Percentiles rank a stretch among this genome's conserved stretches.
These are phyloP conservation scores for Cornus florida DNA, from an alignment of 148 eudicot genomes.

Conservation along the genomic window DNA sequence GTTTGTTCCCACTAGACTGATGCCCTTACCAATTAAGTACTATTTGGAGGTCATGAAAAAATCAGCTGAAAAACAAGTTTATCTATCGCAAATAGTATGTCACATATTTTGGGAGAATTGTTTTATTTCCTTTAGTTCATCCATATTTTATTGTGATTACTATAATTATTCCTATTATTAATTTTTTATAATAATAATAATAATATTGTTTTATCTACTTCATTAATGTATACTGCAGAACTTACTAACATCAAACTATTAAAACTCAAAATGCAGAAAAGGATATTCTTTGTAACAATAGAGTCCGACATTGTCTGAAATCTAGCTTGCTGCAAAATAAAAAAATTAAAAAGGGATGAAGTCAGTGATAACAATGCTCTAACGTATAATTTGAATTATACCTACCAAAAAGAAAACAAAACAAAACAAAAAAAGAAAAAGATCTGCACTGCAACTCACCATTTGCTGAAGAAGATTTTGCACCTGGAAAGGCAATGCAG, in stretches of 20 bases:
- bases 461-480: constrained; percentile 65
- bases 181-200: too few relatives aligned
- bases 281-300: constrained; percentile 61
- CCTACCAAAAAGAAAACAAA: not conserved
- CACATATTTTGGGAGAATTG: not conserved
- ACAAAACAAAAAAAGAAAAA: not conserved
- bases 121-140: not conserved
- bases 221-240: too few relatives aligned
- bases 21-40: too few relatives aligned
- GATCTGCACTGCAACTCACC: constrained; percentile 29
- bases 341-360: not conserved
- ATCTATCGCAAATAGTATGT: not conserved
- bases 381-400: not conserved
- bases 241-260: not conserved
- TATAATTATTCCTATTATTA: not conserved
- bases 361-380: too few relatives aligned
- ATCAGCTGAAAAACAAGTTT: not conserved
- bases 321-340: constrained; percentile 46
- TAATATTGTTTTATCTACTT: too few relatives aligned
- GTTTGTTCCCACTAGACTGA: not conserved
- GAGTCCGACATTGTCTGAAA: constrained; percentile 63
- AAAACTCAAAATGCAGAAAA: constrained; percentile 16
- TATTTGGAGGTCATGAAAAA: too few relatives aligned
- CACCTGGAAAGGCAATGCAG: constrained; percentile 30
- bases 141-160: not conserved